Evolutionary conservation across 2,329 filamentous ascomycete genomes (phyloP).

Genomic region (Aspergillus carbonarius): DNA sequence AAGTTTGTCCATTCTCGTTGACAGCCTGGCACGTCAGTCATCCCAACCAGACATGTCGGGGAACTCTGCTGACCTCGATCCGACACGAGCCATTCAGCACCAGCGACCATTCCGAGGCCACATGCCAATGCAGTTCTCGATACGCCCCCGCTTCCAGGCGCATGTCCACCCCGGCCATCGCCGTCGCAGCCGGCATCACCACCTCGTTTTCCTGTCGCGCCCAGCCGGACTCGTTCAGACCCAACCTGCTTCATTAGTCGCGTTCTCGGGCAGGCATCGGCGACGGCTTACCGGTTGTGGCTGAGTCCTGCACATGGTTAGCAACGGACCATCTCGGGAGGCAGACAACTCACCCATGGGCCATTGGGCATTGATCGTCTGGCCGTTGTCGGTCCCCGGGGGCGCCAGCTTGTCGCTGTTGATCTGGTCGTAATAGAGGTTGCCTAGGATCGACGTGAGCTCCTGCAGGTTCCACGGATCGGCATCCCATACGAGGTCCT

Average conservation of each 20-base stretch:
- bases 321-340: background rate
- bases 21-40: conserved; percentile 25
- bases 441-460: conserved; percentile 30
- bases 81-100: conserved; percentile 41
- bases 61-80: conserved; percentile 28
- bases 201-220: conserved; percentile 54
- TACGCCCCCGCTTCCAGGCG: conserved; percentile 58
- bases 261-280: background rate
- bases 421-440: conserved; percentile 52
- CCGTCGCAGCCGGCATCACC: conserved; percentile 51
- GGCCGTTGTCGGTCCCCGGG: conserved; percentile 51
- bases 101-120: conserved; percentile 40
- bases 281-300: conserved; percentile 43
- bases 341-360: conserved; percentile 44
- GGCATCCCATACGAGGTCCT: conserved; percentile 45
- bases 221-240: conserved; percentile 52
- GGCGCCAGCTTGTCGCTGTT: conserved; percentile 58
- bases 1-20: conserved; percentile 65
- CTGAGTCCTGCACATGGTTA: conserved; percentile 36
- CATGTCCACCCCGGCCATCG: conserved; percentile 62
- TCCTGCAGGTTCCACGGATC: background rate
- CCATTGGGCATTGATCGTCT: conserved; percentile 51
- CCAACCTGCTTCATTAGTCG: conserved; percentile 30
- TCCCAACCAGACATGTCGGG: too few species aligned
- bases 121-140: conserved; percentile 60